Conservation (phyloP, 148 eudicot species). For the Persicaria maculosa region DNA sequence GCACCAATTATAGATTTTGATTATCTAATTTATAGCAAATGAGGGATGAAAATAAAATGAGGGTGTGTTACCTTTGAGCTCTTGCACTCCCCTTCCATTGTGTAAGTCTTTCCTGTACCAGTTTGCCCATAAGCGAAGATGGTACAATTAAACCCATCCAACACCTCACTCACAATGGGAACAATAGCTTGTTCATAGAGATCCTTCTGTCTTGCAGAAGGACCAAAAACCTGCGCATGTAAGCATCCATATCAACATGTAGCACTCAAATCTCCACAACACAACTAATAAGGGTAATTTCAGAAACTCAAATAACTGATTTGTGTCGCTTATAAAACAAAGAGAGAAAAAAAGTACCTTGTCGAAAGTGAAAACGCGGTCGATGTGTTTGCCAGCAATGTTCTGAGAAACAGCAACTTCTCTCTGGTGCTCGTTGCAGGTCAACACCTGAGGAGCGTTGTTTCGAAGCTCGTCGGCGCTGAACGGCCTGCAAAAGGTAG, state of each 20-base stretch:
- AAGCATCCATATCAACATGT: not conserved
- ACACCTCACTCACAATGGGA: constrained; percentile 88
- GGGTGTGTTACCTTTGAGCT: constrained; percentile 55
- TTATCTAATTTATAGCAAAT: not conserved
- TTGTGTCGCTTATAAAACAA: too few relatives aligned
- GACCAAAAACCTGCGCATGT: constrained; percentile 78
- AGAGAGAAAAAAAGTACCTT: constrained; percentile 35
- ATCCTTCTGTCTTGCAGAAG: constrained; percentile 71
- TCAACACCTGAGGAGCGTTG: constrained; percentile 88
- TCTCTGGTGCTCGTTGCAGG: constrained; percentile 75
- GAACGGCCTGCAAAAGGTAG: constrained; percentile 54
- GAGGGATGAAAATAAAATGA: not conserved
- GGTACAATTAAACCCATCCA: constrained; percentile 97
- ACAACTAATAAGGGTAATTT: too few relatives aligned
- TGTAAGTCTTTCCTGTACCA: constrained; percentile 97
- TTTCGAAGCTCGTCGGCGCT: constrained; percentile 78
- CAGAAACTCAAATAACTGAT: too few relatives aligned
- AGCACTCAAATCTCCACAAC: not conserved
- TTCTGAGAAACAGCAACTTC: constrained; percentile 90
- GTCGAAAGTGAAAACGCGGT: constrained; percentile 82
- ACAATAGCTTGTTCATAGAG: constrained; percentile 87
- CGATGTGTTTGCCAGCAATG: constrained; percentile 85
- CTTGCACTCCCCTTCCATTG: constrained; percentile 53
- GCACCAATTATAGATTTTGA: not conserved
- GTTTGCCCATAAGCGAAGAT: constrained; percentile 99